Conservation (phyloP, 1,284 basidiomycete genomes). For the Apiotrichum mycotoxinovorans region DNA sequence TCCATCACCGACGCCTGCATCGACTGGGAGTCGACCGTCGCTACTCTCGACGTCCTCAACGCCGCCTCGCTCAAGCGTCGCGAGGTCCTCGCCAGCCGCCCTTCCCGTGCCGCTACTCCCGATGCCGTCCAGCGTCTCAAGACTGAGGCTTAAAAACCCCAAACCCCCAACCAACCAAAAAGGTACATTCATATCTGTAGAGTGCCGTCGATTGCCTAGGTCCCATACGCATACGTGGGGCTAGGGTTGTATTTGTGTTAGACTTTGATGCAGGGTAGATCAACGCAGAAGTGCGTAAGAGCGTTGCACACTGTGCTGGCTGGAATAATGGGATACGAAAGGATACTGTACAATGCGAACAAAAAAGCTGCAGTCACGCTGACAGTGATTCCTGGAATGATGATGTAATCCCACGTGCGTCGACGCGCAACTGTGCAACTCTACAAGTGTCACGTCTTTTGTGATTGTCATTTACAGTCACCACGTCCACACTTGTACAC, state of each 20-base stretch:
- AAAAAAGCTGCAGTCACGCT: neutral
- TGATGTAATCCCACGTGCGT: neutral
- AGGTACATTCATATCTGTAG: neutral
- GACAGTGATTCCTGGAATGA: neutral
- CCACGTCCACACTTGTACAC: neutral
- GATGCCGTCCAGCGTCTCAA: constrained; percentile 31
- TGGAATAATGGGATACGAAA: too few species aligned
- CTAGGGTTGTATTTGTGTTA: constrained; percentile 5
- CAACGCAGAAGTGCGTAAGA: too few species aligned
- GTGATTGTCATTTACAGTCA: neutral
- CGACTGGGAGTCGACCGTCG: constrained; percentile 70
- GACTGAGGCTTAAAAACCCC: constrained; percentile 21
- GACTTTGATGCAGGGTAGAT: constrained; percentile 1
- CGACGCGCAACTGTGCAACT: neutral
- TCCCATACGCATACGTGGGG: neutral
- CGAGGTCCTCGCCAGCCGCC: constrained; percentile 31
- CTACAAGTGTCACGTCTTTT: too few species aligned
- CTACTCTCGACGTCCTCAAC: constrained; percentile 72
- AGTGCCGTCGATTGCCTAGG: constrained; percentile 1
- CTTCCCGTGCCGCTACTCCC: constrained; percentile 12
- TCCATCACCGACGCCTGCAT: constrained; percentile 93
- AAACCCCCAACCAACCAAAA: neutral
- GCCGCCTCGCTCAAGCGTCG: constrained; percentile 45
- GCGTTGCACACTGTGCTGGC: too few species aligned
- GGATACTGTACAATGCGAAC: neutral